Evolutionary conservation across 1,284 basidiomycete species (phyloP), one percentile per base, ranked within the genome.

Genomic region (Sporisorium scitamineum): DNA sequence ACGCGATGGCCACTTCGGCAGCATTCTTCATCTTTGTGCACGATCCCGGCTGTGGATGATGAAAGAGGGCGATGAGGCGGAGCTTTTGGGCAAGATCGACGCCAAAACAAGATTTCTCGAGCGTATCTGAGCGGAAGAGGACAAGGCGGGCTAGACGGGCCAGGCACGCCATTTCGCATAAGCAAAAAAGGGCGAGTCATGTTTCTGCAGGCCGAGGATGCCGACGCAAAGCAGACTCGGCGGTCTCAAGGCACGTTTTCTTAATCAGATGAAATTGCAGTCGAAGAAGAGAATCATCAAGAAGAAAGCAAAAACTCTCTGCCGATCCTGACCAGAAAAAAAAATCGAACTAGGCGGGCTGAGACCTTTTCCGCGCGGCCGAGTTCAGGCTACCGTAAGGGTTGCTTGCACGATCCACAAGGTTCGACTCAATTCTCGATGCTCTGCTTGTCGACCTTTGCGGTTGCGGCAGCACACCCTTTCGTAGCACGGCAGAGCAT

Each of bases 321-420:
- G 51, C 59, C 51, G 42, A 61, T 53, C 58, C 58, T 53, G 16
- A n/a, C n/a, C n/a, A 39, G 27, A 26, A 47, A 27, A 26, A 47
- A 45, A 27, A 16, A 27, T 47, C 45, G 45, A 14, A 18, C 26
- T 47, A 24, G 13, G n/a, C 9, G 16, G 45, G 45, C 45, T 47
- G 45, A 47, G 45, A 47, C 45, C 45, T 47, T 48, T n/a, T 29
- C 18, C 24, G 47, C 47, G 26, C n/a, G 27, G 26, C 27, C 7
- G 13, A 29, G 47, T 48, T n/a, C 27, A 48, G 13, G 47, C 29
- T 27, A 48, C 47, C 47, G 27, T 29, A 29, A 29, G 27, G 27
- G 47, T 48, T 29, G 27, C 44, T 27, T n/a, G 47, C 27, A 29
- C 47, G 44, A 47, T 48, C 27, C 37, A 6, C n/a, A 16, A 22